These are phyloP conservation scores for Exophiala mesophila DNA, from an alignment of 2,329 filamentous ascomycete species.

Conservation along the genomic window DNA sequence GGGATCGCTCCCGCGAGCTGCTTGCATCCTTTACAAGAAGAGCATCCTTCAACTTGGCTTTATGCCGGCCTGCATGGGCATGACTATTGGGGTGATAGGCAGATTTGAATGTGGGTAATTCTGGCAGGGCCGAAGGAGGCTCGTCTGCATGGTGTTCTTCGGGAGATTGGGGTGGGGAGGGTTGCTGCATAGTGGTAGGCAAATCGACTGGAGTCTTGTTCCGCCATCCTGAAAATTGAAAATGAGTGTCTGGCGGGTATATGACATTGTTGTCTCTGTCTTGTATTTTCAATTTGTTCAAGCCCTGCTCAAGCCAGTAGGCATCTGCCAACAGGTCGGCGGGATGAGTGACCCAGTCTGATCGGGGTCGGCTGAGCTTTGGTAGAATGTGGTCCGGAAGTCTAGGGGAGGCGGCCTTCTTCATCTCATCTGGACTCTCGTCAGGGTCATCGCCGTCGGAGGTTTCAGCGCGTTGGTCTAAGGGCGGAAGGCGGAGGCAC, in stretches of 20 bases:
- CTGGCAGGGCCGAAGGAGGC: constrained; percentile 22
- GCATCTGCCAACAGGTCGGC: constrained; percentile 84
- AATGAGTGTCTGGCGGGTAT: constrained; percentile 38
- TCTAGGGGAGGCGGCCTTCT: constrained; percentile 36
- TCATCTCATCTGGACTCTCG: constrained; percentile 12
- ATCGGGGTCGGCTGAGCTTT: constrained; percentile 66
- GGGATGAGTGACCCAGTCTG: constrained; percentile 80
- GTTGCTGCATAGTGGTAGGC: constrained; percentile 17
- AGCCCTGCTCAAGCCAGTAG: constrained; percentile 79
- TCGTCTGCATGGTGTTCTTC: constrained; percentile 7
- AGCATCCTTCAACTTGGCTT: constrained; percentile 20
- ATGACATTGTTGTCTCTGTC: constrained; percentile 71
- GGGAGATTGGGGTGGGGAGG: constrained; percentile 10
- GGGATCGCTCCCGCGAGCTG: constrained; percentile 16
- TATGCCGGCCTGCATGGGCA: constrained; percentile 9
- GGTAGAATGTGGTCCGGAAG: constrained; percentile 15
- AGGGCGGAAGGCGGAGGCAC: constrained; percentile 41
- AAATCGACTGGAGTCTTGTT: constrained; percentile 19
- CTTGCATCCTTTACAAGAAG: constrained; percentile 15
- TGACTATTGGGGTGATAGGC: constrained; percentile 16
- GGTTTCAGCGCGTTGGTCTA: constrained; percentile 24
- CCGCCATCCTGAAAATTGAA: constrained; percentile 29
- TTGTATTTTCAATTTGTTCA: constrained; percentile 76
- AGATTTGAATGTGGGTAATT: constrained; percentile 25
- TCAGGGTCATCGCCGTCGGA: constrained; percentile 27